Evolutionary conservation across 306 rosid genomes (phyloP), one percentile per base, ranked within the genome.

Genomic region (Fagus sylvatica): DNA sequence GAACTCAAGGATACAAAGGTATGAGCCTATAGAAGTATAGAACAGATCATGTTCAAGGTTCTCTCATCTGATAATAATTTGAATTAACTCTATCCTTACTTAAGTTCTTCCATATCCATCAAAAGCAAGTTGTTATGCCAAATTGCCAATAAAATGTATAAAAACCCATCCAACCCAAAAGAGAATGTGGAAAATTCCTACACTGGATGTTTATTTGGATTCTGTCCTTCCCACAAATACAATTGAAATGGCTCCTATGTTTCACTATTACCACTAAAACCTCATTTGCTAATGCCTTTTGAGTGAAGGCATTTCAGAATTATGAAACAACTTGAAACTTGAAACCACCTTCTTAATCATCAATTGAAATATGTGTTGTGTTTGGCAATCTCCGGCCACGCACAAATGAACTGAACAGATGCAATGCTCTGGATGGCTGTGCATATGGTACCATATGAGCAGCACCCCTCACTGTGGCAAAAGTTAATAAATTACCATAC

Each of bases 401-500:
- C 19, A 94, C 83, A 74, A 94, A 92, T 10, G 94, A 83, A 71
- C 83, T 84, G 86, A 92, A 90, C 6, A 94, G 86, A 82, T 84
- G 95, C 62, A 92, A 61, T 75, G 98, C 81, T 64, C 98, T 88
- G 4, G 98, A 89, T 46, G 97, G 98, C 57, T 92, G 98, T 28
- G 93, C 97, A 75, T 78, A 94, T 2, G 97, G 96, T 10, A 94
- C 98, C 97, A 92, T 94, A 74, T 92, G 98, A 32, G 97, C 88
- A 32, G 97, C 97, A 55, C 91, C 97, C 12, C 97, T 90, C 54
- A 94, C 95, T 0, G 97, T 94, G 5, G 95, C 97, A 57, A 92
- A 92, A 1, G 91, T 94, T 82, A 90, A 76, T 43, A 85, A 78
- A 70, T 94, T 88, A 36, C 97, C 97, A 74, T 94, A 94, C 83